These are phyloP conservation scores for Agaricales sp. DNA, from an alignment of 1,284 basidiomycete species.

Conservation along the genomic window DNA sequence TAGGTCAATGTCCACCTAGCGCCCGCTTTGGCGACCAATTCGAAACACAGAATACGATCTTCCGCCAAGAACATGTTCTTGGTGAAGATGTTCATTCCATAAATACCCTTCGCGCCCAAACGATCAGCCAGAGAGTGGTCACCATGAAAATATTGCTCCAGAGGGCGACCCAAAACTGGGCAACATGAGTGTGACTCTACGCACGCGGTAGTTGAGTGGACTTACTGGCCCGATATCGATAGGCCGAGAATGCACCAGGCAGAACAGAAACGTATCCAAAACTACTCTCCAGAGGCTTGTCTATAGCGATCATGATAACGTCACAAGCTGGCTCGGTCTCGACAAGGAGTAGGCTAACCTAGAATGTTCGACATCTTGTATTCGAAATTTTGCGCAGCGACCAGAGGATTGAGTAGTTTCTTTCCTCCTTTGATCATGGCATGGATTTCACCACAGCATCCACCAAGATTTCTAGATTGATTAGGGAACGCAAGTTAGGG, in stretches of 20 bases:
- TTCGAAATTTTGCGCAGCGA: conserved; percentile 97
- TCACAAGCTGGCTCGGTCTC: no score
- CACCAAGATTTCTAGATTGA: conserved; percentile 48
- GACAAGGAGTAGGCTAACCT: no score
- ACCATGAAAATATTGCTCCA: conserved; percentile 98
- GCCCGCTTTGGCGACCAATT: conserved; percentile 84
- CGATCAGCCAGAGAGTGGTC: conserved; percentile 92
- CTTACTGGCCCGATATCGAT: conserved; percentile 66
- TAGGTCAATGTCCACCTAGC: conserved; percentile 89
- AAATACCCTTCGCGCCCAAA: conserved; percentile 87
- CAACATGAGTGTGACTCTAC: neutral
- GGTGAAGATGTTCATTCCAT: conserved; percentile 97
- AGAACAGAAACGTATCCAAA: conserved; percentile 95
- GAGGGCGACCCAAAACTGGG: conserved; percentile 22
- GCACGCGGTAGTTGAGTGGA: no score
- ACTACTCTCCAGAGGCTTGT: conserved; percentile 89
- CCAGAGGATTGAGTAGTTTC: conserved; percentile 88
- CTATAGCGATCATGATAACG: no score
- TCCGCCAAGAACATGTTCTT: conserved; percentile 90
- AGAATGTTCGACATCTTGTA: conserved; percentile 98
- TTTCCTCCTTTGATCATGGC: conserved; percentile 90
- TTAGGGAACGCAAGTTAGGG: neutral
- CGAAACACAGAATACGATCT: conserved; percentile 95
- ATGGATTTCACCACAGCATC: conserved; percentile 87
- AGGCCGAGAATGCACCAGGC: conserved; percentile 95